A percentile compares a stretch with the other conserved stretches of the same genome.
phyloP scores from a whole-genome alignment of 148 eudicot species.

The Nepenthes gracilis region DNA sequence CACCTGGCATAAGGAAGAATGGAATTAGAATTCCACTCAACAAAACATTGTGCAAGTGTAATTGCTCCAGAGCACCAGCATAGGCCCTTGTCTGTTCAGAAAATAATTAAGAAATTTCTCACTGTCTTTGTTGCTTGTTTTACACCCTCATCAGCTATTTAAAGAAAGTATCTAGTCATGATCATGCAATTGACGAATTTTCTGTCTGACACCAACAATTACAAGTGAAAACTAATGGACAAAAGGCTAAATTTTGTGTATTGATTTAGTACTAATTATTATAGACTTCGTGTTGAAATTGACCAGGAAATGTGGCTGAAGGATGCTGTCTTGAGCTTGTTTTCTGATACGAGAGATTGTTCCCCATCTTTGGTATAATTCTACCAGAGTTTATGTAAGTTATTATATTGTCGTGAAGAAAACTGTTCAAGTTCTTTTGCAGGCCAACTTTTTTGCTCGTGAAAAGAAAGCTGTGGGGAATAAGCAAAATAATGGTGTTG shows the following conservation, averaged over 20 bases:
- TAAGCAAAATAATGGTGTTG: constrained; percentile 39
- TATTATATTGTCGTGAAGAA: constrained; percentile 2
- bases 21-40: too few relatives aligned
- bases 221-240: too few relatives aligned
- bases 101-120: too few relatives aligned
- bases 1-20: too few relatives aligned
- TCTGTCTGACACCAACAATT: too few relatives aligned
- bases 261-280: background rate
- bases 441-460: constrained; percentile 61
- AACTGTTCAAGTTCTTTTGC: constrained; percentile 14
- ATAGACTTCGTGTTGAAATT: background rate
- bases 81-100: too few relatives aligned
- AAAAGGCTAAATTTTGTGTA: background rate
- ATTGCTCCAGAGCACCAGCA: too few relatives aligned
- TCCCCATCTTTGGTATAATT: constrained; percentile 73
- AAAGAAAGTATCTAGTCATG: too few relatives aligned
- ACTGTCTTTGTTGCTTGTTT: too few relatives aligned
- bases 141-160: too few relatives aligned
- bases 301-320: constrained; percentile 68
- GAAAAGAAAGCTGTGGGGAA: constrained; percentile 47
- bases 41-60: too few relatives aligned
- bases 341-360: constrained; percentile 80
- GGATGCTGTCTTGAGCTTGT: constrained; percentile 45
- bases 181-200: too few relatives aligned
- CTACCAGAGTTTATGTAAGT: constrained; percentile 5